phyloP scores from a whole-genome alignment of 2,329 filamentous ascomycete genomes.

The Cladorrhinum sp. region DNA sequence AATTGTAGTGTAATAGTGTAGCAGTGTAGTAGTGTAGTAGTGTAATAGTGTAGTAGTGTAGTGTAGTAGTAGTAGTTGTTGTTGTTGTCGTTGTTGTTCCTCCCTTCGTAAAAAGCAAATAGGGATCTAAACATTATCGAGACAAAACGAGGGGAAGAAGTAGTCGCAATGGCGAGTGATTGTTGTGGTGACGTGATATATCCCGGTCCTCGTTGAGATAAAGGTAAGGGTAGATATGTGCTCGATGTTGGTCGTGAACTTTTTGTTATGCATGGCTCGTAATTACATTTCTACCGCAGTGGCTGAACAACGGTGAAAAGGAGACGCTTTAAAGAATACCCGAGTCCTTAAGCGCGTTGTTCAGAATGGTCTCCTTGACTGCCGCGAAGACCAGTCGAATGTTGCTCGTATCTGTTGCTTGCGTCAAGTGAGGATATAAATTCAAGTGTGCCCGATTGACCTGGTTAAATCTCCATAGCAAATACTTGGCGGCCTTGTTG shows the following conservation, averaged over 20 bases:
- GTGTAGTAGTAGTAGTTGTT: neutral
- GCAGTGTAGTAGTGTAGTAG: neutral
- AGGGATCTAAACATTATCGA: neutral
- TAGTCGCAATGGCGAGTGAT: neutral
- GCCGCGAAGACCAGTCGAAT: conserved; percentile 97
- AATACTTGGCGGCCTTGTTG: conserved; percentile 95
- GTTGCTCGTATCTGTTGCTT: conserved; percentile 98
- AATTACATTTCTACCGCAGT: neutral
- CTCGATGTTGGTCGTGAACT: neutral
- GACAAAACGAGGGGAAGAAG: neutral
- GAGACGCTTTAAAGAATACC: conserved; percentile 72
- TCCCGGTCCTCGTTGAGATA: neutral
- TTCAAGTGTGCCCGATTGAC: conserved; percentile 96
- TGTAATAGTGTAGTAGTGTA: neutral
- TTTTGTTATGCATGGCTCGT: neutral
- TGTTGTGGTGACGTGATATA: neutral
- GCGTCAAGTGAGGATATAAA: conserved; percentile 93
- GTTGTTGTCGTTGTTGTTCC: neutral
- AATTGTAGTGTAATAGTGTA: neutral
- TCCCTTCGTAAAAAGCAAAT: neutral
- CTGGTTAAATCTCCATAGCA: conserved; percentile 98
- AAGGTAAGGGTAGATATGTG: neutral
- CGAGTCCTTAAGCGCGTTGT: conserved; percentile 97
- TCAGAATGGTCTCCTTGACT: conserved; percentile 97
- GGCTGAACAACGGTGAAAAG: neutral